Evolutionary conservation across 352 stramenopile genomes (phyloP).

Genomic region (Aphanomyces stellatus): DNA sequence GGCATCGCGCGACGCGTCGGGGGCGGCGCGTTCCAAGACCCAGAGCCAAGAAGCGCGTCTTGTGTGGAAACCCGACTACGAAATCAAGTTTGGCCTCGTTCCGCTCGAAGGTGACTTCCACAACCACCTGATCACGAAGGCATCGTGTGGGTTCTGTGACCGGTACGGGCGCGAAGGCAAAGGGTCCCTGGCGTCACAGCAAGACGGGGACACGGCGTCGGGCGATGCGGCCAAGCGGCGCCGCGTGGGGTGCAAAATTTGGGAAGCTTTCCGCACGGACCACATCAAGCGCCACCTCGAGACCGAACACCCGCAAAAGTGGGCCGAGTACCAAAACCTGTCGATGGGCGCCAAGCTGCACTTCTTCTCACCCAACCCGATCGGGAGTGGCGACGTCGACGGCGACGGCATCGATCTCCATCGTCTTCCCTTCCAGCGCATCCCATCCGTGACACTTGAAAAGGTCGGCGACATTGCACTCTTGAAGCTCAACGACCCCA

Average conservation of each 20-base stretch:
- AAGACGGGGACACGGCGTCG: neutral
- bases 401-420: neutral
- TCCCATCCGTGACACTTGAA: conserved; percentile 38
- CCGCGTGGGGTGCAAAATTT: neutral
- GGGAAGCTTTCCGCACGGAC: conserved; percentile 8
- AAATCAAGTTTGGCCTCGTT: conserved; percentile 5
- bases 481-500: conserved; percentile 62
- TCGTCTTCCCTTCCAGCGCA: neutral
- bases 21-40: neutral
- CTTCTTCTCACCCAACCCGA: conserved; percentile 1
- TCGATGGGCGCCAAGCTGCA: neutral
- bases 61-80: conserved; percentile 7
- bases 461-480: conserved; percentile 36
- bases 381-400: neutral
- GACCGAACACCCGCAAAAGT: conserved; percentile 6
- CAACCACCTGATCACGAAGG: conserved; percentile 9
- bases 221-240: neutral
- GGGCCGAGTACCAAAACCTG: conserved; percentile 13
- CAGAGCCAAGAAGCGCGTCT: neutral
- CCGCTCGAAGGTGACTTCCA: conserved; percentile 2
- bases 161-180: conserved; percentile 6
- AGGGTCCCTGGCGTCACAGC: neutral
- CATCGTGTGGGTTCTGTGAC: conserved; percentile 8
- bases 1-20: neutral
- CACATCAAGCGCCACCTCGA: conserved; percentile 14